Evolutionary conservation across 768 basidiomycete genomes (phyloP).

Genomic region (Mycena sanguinolenta): DNA sequence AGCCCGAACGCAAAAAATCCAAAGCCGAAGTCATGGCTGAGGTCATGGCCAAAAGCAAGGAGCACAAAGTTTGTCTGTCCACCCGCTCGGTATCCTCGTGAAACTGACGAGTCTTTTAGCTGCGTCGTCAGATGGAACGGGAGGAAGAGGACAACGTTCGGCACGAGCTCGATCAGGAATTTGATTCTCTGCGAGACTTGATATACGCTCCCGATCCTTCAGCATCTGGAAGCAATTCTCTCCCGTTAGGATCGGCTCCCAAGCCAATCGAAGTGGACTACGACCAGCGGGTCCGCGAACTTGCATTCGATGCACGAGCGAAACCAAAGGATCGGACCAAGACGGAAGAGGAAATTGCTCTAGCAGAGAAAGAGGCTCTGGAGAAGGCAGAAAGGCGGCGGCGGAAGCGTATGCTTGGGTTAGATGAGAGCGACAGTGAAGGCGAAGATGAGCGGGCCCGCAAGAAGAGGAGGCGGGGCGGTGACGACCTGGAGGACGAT

Average conservation of each 20-base stretch:
- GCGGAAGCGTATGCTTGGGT: slow-evolving; percentile 86
- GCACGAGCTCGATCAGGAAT: slow-evolving; percentile 89
- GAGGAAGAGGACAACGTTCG: slow-evolving; percentile 90
- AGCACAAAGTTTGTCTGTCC: slow-evolving; percentile 78
- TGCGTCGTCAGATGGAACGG: slow-evolving; percentile 88
- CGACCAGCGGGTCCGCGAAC: slow-evolving; percentile 91
- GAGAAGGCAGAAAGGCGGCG: slow-evolving; percentile 89
- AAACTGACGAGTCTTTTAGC: slow-evolving; percentile 55
- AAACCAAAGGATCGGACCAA: slow-evolving; percentile 96
- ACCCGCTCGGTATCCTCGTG: slow-evolving; percentile 8
- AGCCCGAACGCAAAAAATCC: slow-evolving; percentile 89
- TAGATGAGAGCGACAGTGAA: slow-evolving; percentile 76
- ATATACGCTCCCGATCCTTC: slow-evolving; percentile 72
- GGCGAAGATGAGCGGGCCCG: slow-evolving; percentile 61
- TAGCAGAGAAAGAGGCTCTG: slow-evolving; percentile 88
- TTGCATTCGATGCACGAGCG: slow-evolving; percentile 93
- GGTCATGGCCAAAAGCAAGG: slow-evolving; percentile 97
- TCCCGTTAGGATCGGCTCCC: slow-evolving; percentile 47
- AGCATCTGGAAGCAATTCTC: slow-evolving; percentile 52
- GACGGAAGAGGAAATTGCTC: slow-evolving; percentile 93
- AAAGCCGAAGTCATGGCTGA: slow-evolving; percentile 99
- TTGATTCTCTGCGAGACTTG: slow-evolving; percentile 82
- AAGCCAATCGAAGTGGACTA: slow-evolving; percentile 64
- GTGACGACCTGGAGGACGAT: slow-evolving; percentile 95
- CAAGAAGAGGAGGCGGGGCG: slow-evolving; percentile 68